phyloP scores from a whole-genome alignment of 75 land plant genomes.

The Sequoiadendron giganteum region DNA sequence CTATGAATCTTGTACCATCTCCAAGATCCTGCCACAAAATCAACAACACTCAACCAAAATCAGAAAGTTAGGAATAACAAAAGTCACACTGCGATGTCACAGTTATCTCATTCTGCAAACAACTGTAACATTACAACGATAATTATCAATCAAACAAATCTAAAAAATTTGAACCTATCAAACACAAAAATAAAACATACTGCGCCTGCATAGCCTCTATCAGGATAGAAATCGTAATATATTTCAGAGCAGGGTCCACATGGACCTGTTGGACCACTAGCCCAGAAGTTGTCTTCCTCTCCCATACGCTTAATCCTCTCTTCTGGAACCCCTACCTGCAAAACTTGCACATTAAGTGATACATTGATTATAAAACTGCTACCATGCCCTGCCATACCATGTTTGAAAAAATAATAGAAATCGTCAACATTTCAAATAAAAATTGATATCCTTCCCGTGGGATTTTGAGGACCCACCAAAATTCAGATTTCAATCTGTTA shows the following conservation, averaged over 20 bases:
- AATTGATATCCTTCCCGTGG: background rate
- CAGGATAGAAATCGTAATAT: conserved; percentile 93
- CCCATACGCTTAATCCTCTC: conserved; percentile 87
- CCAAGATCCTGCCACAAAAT: conserved; percentile 70
- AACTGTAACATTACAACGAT: background rate
- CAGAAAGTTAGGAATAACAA: background rate
- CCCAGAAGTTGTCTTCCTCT: conserved; percentile 94
- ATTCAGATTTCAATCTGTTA: background rate
- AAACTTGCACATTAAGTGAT: background rate
- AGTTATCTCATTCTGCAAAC: background rate
- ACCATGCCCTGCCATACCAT: background rate
- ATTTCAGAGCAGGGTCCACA: conserved; percentile 98
- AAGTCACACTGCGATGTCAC: background rate
- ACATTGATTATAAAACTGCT: background rate
- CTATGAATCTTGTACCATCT: conserved; percentile 89
- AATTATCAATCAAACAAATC: background rate
- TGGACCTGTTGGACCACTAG: conserved; percentile 93
- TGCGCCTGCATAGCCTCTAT: conserved; percentile 55
- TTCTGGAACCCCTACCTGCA: conserved; percentile 75
- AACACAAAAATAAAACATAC: conserved; percentile 38
- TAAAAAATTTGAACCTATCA: conserved; percentile 1
- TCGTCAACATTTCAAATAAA: background rate
- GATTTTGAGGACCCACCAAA: background rate
- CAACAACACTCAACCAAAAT: background rate
- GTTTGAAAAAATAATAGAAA: background rate